Percentiles rank a stretch among this genome's conserved stretches.
These are phyloP conservation scores for Phytophthora pisi DNA, from an alignment of 352 stramenopile genomes.

Conservation along the genomic window DNA sequence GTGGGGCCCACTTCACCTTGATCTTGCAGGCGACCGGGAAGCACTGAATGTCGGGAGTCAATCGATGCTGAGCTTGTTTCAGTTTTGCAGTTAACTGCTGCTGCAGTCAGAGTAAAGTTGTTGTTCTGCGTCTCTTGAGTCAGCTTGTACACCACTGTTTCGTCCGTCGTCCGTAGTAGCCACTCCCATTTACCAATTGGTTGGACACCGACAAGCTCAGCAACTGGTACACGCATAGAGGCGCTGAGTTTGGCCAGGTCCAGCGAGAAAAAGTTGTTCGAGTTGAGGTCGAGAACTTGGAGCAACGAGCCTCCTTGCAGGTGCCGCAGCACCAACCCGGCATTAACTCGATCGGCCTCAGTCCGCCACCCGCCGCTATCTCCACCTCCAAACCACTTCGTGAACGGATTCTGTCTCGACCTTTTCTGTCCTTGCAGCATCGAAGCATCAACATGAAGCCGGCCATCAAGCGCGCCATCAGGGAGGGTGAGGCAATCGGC, in stretches of 20 bases:
- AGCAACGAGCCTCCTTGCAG: slow-evolving; percentile 59
- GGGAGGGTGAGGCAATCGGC: slow-evolving; percentile 61
- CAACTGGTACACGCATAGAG: slow-evolving; percentile 6
- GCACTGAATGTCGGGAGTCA: slow-evolving; percentile 42
- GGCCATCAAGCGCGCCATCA: slow-evolving; percentile 55
- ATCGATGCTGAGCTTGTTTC: not conserved
- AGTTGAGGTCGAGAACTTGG: slow-evolving; percentile 56
- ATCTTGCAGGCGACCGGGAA: slow-evolving; percentile 22
- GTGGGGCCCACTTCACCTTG: not conserved
- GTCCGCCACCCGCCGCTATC: slow-evolving; percentile 25
- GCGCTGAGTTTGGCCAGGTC: slow-evolving; percentile 37
- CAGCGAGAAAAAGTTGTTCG: slow-evolving; percentile 51
- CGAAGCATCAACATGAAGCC: slow-evolving; percentile 36
- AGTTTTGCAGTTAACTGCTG: slow-evolving; percentile 11
- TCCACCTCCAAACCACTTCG: slow-evolving; percentile 51
- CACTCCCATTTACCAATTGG: slow-evolving; percentile 45
- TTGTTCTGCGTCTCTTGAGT: slow-evolving; percentile 19
- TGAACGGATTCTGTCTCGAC: slow-evolving; percentile 47
- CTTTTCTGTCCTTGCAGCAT: slow-evolving; percentile 17
- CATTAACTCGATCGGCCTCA: slow-evolving; percentile 32
- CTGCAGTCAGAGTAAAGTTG: slow-evolving; percentile 43
- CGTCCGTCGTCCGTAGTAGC: slow-evolving; percentile 54
- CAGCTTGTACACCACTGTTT: slow-evolving; percentile 40
- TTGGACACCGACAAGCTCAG: slow-evolving; percentile 50
- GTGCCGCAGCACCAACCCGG: slow-evolving; percentile 49